Evolutionary conservation across 352 stramenopile genomes (phyloP).

Genomic region (Phytophthora idaei): DNA sequence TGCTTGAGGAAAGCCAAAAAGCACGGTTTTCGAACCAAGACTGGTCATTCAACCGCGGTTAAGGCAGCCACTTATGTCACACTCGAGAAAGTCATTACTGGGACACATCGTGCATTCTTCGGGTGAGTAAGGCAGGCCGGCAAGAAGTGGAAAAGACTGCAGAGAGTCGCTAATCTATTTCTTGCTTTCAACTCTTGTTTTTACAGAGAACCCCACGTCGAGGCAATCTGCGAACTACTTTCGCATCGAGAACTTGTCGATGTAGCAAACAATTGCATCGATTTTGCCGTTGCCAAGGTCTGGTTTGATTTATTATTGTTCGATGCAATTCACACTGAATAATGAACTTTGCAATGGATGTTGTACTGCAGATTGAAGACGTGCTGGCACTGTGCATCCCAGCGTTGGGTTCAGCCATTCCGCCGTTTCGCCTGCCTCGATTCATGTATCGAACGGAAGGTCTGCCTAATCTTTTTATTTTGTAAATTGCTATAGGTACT

Average conservation of each 20-base stretch:
- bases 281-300: slow-evolving; percentile 51
- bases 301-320: not conserved
- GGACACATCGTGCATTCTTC: slow-evolving; percentile 26
- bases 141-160: not conserved
- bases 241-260: slow-evolving; percentile 35
- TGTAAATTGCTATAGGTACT: not conserved
- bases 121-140: slow-evolving; percentile 15
- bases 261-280: slow-evolving; percentile 37
- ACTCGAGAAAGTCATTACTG: slow-evolving; percentile 28
- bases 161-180: not conserved
- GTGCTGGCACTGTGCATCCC: slow-evolving; percentile 74
- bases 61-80: slow-evolving; percentile 17
- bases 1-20: slow-evolving; percentile 35
- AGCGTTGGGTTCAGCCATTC: slow-evolving; percentile 72
- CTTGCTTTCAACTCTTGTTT: not conserved
- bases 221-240: slow-evolving; percentile 38
- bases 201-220: slow-evolving; percentile 28
- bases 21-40: slow-evolving; percentile 16
- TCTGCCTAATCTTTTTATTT: slow-evolving; percentile 4
- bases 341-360: not conserved
- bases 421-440: slow-evolving; percentile 72
- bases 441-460: slow-evolving; percentile 72
- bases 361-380: slow-evolving; percentile 58
- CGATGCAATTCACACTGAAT: not conserved
- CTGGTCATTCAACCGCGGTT: slow-evolving; percentile 2